Evolutionary conservation across 306 rosid species (phyloP), one percentile per base, ranked within the genome.

Genomic region (cucumber (Cucumis sativus)): DNA sequence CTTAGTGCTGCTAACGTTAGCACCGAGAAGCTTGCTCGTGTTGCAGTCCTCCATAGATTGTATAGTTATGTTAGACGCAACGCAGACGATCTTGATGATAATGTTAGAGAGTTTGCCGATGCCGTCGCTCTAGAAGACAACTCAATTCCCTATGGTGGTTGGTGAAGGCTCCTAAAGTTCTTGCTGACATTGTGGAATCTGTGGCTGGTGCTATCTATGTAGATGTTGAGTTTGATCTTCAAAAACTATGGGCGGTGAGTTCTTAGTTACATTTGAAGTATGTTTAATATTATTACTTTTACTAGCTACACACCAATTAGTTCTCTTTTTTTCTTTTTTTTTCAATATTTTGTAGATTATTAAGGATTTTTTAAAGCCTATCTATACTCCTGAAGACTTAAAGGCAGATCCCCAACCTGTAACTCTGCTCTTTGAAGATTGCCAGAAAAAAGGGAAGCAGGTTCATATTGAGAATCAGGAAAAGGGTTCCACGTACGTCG

Each of bases 1-100:
- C 85, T 93, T 5, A 92, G 94, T 35, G 82, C 98, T 6, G 92
- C 92, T 45, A 93, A 88, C 7, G 45, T 91, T 56, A 88, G 91
- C 84, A 93, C 96, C 23, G 97, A 91, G 88, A 90, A 90, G 75
- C 92, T 93, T 40, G 98, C 98, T 0, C 96, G 97, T 17, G 89
- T 84, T 37, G 91, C 96, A 25, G 57, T 93, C 17, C 87, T 90
- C 52, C 81, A 49, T 7, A 75, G 88, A 21, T 77, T 93, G 39
- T 79, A 88, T 25, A 65, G 63, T 14, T 83, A 20, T 28, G 37
- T 93, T 37, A 88, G 89, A 54, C 90, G 84, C 77, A 83, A 43
- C 5, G 74, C 88, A 5, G 37, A 82, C 11, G 41, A 84, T 9
- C 88, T 90, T 15, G 33, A 20, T 7, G 76, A 70, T 0, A 82